Base-by-base conservation (phyloP, 305 asterid genomes). In the Fraxinus greggii region DNA sequence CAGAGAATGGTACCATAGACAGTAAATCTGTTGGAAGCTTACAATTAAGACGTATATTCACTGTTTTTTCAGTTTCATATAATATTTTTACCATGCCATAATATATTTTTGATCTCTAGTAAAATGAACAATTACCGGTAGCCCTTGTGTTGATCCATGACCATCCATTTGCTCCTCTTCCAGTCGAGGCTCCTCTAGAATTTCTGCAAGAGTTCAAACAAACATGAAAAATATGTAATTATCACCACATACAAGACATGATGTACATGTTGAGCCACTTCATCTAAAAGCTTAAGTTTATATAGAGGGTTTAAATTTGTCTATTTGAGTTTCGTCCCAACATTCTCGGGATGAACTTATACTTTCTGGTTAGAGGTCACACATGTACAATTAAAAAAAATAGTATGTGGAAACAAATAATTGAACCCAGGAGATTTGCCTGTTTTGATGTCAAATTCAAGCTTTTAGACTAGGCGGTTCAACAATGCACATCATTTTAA, bases 101-200 rank as follows among this genome's bases (percentile, higher is more conserved):
- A 56, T 59, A 59, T 21, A 59, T 59, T 59, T 7, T 59, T 21
- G 12, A 7, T 61, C 70, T 8, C 70, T 61, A 23, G 5, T 61
- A 19, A 61, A 9, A 23, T 56, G 26, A 23, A 61, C 17, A 23
- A 61, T 23, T 61, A 61, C 70, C 32, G 70, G 70, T 9, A 24
- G 70, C 70, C 70, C 38, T 29, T 29, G 19, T 69, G 75, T 12
- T 79, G 90, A 86, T 80, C 87, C 81, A 29, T 78, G 80, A 63
- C 88, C 84, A 23, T 86, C 88, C 1, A 89, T 82, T 65, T 77
- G 84, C 65, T 85, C 90, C 70, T 87, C 90, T 31, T 91, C 83
- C 75, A 84, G 80, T 78, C 86, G 92, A 82, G 86, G 86, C 74
- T 83, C 85, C 45, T 73, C 81, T 33, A 76, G 32, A 56, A 36